Conservation (phyloP, 176 grass and related monocot species). For the Musa acuminata region DNA sequence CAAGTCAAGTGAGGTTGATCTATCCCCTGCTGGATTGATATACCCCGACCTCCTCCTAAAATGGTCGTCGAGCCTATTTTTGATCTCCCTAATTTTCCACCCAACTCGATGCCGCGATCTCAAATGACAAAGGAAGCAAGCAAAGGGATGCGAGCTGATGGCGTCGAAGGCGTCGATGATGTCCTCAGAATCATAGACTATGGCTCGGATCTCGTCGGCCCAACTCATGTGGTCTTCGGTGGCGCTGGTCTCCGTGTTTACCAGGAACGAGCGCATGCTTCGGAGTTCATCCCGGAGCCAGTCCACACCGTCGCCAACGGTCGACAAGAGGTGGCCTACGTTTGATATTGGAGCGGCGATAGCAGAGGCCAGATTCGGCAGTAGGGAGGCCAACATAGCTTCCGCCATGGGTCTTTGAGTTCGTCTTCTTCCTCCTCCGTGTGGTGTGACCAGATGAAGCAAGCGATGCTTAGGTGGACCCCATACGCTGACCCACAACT, state of each 20-base stretch:
- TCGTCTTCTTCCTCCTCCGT: too few relatives aligned
- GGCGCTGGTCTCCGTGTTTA: conserved; percentile 1
- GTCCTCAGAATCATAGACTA: background rate
- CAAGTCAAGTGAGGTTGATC: background rate
- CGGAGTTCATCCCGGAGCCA: conserved; percentile 32
- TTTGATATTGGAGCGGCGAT: conserved; percentile 1
- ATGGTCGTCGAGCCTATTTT: background rate
- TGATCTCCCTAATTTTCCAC: background rate
- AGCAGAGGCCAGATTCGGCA: conserved; percentile 21
- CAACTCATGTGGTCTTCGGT: background rate
- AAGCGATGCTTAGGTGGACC: too few relatives aligned
- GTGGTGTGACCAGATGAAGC: too few relatives aligned
- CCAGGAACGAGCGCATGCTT: conserved; percentile 27
- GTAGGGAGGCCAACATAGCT: conserved; percentile 22
- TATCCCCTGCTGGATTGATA: background rate
- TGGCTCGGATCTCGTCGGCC: conserved; percentile 26
- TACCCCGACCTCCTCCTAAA: background rate
- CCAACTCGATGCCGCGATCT: background rate
- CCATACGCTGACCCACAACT: too few relatives aligned
- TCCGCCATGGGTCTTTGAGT: conserved; percentile 17
- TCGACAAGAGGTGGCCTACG: conserved; percentile 1
- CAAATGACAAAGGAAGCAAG: background rate
- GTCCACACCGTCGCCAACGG: background rate
- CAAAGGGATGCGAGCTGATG: background rate
- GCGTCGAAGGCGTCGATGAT: background rate